Base-by-base conservation (phyloP, 108 stramenopile species). In the Craspedostauros australis region DNA sequence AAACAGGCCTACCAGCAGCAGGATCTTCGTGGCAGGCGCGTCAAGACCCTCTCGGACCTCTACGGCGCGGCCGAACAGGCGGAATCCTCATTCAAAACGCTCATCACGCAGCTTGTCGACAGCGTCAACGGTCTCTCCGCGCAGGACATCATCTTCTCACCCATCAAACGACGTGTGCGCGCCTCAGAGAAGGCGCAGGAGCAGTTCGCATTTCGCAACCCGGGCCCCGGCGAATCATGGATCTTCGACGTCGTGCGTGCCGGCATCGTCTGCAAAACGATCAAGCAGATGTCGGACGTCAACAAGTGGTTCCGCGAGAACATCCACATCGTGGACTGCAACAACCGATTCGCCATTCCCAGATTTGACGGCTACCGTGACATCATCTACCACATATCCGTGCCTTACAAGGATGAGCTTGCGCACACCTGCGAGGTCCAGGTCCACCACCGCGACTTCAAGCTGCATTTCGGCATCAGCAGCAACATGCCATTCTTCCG, bases 341-440 rank as follows among this genome's bases (percentile, higher is more conserved):
- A 37, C 16, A 66, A 66, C 28, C 48, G 56, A 2, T 66, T 66
- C 34, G 56, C 55, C 20, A 44, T 33, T 1, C 65, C 65, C 7
- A 55, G 51, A 34, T 66, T 66, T 32, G 65, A 66, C 21, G 65
- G 65, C 9, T 66, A 66, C 29, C 55, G 65, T 9, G 65, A 66
- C 47, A 41, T 66, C n/a, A 15, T 66, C 25, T 66, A 66, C 47
- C 46, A 66, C 27, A 50, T 66, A 24, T 66, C 65, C 2, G 42
- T 66, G 0, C 65, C 65, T 4, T 66, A 66, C 42, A 57, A 66
- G 20, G 55, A 57, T 39, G 56, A 66, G 28, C 21, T 57, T 27
- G 65, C 65, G 19, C 58, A 57, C 20, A 41, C 45, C 28, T 66
- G 65, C 27, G 65, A 66, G 36, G 52, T 66, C 33, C 56, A 66